A percentile compares a stretch with the other conserved stretches of the same genome.
Evolutionary conservation across 2,329 filamentous ascomycete species (phyloP).

Genomic region (Fusarium sp.): DNA sequence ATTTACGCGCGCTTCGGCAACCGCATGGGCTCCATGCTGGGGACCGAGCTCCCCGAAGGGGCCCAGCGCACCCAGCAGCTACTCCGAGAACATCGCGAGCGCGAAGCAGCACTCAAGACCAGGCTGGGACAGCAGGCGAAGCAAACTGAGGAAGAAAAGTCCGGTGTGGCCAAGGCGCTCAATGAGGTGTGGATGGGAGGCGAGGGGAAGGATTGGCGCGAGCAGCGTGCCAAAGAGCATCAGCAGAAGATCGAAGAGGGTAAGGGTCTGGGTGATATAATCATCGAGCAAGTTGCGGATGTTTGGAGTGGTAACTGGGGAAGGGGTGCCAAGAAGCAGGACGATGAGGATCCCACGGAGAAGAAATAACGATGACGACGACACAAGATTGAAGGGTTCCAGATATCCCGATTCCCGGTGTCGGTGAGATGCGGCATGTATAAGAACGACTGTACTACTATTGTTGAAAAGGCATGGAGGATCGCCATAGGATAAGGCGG

Average conservation of each 20-base stretch:
- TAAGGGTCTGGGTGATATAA: slow-evolving; percentile 68
- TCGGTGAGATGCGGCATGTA: slow-evolving; percentile 18
- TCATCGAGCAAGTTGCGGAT: slow-evolving; percentile 69
- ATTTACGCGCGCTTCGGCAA: slow-evolving; percentile 62
- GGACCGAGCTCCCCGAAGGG: slow-evolving; percentile 69
- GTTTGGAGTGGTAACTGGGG: slow-evolving; percentile 60
- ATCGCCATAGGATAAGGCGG: neutral
- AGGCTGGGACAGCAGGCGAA: slow-evolving; percentile 32
- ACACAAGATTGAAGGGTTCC: neutral
- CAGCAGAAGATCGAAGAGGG: slow-evolving; percentile 67
- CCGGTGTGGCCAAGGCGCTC: slow-evolving; percentile 53
- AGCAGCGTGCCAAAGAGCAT: slow-evolving; percentile 65
- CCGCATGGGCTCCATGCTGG: slow-evolving; percentile 61
- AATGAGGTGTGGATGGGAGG: slow-evolving; percentile 70
- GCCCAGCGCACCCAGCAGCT: slow-evolving; percentile 62
- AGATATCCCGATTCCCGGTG: neutral
- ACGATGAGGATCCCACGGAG: slow-evolving; percentile 42
- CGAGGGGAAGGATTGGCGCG: slow-evolving; percentile 67
- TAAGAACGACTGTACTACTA: slow-evolving; percentile 38
- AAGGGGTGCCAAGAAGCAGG: slow-evolving; percentile 48
- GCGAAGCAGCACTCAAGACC: slow-evolving; percentile 51
- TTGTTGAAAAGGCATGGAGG: slow-evolving; percentile 8
- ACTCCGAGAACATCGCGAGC: slow-evolving; percentile 61
- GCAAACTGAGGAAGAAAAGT: slow-evolving; percentile 50
- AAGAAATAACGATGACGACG: slow-evolving; percentile 40